Evolutionary conservation across 2,329 filamentous ascomycete species (phyloP).

Genomic region (Drechslerella stenobrocha): DNA sequence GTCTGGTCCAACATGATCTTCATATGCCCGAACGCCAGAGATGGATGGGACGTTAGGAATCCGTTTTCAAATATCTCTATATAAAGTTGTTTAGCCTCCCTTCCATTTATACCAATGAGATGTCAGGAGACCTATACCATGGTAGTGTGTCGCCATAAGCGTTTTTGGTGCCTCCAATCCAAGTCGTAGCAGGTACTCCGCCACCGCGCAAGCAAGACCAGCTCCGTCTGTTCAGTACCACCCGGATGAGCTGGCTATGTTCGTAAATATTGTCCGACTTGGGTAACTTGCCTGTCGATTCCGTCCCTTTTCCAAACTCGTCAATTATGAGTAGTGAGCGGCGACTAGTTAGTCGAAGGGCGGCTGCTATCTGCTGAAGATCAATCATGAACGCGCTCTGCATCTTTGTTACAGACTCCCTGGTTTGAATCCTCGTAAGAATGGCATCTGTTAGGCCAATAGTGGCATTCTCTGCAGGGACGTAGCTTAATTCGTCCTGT

Average conservation of each 20-base stretch:
- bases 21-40: conserved; percentile 70
- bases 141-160: conserved; percentile 66
- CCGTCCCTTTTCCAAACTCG: conserved; percentile 78
- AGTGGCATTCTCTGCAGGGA: conserved; percentile 74
- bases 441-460: conserved; percentile 93
- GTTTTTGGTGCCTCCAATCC: conserved; percentile 62
- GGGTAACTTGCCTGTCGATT: conserved; percentile 59
- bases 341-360: conserved; percentile 72
- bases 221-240: conserved; percentile 61
- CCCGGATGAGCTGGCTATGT: not conserved
- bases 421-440: conserved; percentile 60
- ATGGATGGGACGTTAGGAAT: conserved; percentile 61
- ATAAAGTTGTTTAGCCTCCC: not conserved
- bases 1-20: conserved; percentile 66
- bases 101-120: not conserved
- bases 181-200: conserved; percentile 63
- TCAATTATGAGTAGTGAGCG: conserved; percentile 85
- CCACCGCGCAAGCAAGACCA: conserved; percentile 65
- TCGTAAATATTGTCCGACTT: not conserved
- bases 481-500: conserved; percentile 67
- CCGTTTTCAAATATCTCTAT: conserved; percentile 71
- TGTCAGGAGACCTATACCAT: conserved; percentile 53
- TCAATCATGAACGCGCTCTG: conserved; percentile 78
- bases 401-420: conserved; percentile 66
- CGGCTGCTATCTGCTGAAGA: conserved; percentile 79